phyloP scores from a whole-genome alignment of 257 asterid species.

The Paraleonurus japonicus region DNA sequence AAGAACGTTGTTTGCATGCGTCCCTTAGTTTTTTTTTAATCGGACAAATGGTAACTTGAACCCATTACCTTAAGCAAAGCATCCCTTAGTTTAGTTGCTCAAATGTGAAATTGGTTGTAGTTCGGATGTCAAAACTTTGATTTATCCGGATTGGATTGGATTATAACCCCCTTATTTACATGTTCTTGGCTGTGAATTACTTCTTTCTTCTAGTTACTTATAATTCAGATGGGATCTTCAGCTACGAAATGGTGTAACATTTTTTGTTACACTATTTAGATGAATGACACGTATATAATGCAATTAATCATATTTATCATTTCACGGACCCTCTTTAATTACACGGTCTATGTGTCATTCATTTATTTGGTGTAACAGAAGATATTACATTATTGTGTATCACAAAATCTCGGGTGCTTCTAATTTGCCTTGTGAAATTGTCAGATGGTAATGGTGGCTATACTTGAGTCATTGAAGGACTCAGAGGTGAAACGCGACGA shows the following conservation, averaged over 20 bases:
- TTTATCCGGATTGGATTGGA: neutral
- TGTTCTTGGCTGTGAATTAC: neutral
- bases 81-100: neutral
- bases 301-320: too few species aligned
- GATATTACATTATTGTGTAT: too few species aligned
- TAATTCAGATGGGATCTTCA: too few species aligned
- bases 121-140: neutral
- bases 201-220: neutral
- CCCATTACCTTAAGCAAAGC: too few species aligned
- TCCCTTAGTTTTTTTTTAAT: too few species aligned
- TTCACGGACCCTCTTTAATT: too few species aligned
- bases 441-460: conserved; percentile 86
- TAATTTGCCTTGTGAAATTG: conserved; percentile 13
- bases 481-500: conserved; percentile 31
- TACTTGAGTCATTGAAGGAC: conserved; percentile 75
- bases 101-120: neutral
- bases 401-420: neutral
- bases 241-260: too few species aligned
- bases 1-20: neutral
- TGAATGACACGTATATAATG: too few species aligned
- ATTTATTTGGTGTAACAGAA: too few species aligned
- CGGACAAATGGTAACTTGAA: too few species aligned
- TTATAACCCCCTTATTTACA: neutral
- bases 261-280: too few species aligned
- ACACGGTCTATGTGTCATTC: too few species aligned